Evolutionary conservation across 805 yeast genomes (phyloP).

Genomic region (Pichia membranifaciens): DNA sequence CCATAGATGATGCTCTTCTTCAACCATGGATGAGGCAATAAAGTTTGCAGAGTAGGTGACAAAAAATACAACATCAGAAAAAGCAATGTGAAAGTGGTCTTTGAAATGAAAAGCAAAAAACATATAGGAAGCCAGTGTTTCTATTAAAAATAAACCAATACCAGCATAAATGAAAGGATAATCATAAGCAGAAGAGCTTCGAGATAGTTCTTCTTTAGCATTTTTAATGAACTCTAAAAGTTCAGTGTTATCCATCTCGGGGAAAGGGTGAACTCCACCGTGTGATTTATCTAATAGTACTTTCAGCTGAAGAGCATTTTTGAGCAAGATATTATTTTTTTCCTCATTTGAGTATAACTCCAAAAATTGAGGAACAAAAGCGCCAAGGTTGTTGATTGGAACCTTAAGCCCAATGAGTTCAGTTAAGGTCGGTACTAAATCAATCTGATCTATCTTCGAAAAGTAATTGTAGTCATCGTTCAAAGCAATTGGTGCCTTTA

Average conservation of each 20-base stretch:
- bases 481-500: conserved; percentile 34
- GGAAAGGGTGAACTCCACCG: conserved; percentile 19
- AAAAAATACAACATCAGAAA: conserved; percentile 26
- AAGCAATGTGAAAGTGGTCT: conserved; percentile 14
- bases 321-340: conserved; percentile 36
- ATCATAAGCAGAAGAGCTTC: conserved; percentile 69
- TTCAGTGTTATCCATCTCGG: conserved; percentile 13
- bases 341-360: conserved; percentile 39
- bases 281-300: conserved; percentile 40
- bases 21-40: conserved; percentile 86
- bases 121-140: conserved; percentile 28
- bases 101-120: conserved; percentile 20
- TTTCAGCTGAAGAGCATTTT: conserved; percentile 55
- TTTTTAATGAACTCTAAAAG: conserved; percentile 33
- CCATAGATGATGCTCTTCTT: conserved; percentile 96
- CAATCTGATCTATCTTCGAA: conserved; percentile 54
- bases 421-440: conserved; percentile 65
- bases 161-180: conserved; percentile 44
- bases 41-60: conserved; percentile 45
- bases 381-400: conserved; percentile 72
- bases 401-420: conserved; percentile 57
- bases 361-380: conserved; percentile 54
- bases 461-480: conserved; percentile 49
- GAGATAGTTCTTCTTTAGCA: conserved; percentile 47
- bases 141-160: conserved; percentile 26